Evolutionary conservation across 306 rosid genomes (phyloP), one percentile per base, ranked within the genome.

Genomic region (Dryas alaskensis): DNA sequence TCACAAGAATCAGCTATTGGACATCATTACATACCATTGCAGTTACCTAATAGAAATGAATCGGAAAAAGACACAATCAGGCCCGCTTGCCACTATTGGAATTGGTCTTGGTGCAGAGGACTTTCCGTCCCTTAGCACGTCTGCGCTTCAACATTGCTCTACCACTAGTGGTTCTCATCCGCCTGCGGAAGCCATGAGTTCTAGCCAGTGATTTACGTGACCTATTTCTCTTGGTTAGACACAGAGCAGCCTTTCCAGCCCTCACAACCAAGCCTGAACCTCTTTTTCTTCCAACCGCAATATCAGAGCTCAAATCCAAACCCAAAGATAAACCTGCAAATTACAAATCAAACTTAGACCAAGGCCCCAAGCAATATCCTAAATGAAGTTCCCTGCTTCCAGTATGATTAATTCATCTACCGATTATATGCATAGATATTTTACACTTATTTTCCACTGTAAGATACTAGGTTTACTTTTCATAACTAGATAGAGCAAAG

Each of bases 111-210:
- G 98, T 85, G 92, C 99, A 95, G 60, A 90, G 97, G 69, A 92
- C 50, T 84, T 83, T 95, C 37, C 99, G 85, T 9, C 98, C 99
- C 90, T 92, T 95, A 19, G 96, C 97, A 19, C 96, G 93, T 19
- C 99, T 77, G 10, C 98, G 89, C 82, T 87, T 92, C 14, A 95
- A 60, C 27, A 92, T 7, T 62, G 93, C 92, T 78, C 97, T 87
- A 42, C 99, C 99, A n/a, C 79, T 78, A 6, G 97, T 78, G 50
- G 99, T 92, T 55, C 97, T 83, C 98, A 92, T 95, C 64, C 99
- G 68, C 55, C 77, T 80, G 60, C 98, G 93, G 71, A 95, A 95
- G 7, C 99, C 97, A 73, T 92, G 97, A 61, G 96, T 89, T 16
- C 97, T 84, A 64, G 93, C 92, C 80, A 92, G 74, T 73, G 99